Conservation (phyloP, 179 eudicot genomes). For the Monotropa hypopitys region DNA sequence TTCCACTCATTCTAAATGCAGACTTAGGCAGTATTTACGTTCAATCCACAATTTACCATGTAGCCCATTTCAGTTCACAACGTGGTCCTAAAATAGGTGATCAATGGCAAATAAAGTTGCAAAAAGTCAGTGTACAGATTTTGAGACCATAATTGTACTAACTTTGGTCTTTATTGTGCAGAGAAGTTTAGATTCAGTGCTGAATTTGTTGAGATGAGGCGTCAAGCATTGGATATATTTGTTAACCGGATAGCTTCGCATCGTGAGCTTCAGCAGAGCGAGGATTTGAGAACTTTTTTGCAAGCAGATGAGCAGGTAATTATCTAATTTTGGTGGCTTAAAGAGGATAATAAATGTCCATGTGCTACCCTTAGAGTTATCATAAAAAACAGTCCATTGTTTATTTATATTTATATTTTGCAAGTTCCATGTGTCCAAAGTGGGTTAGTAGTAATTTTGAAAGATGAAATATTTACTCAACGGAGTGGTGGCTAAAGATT, state of each 20-base stretch:
- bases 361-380: background rate
- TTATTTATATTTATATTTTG: background rate
- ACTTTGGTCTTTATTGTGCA: conserved; percentile 25
- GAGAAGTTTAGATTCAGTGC: conserved; percentile 96
- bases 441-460: background rate
- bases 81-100: background rate
- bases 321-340: conserved; percentile 11
- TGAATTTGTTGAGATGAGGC: conserved; percentile 96
- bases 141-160: conserved; percentile 6
- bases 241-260: conserved; percentile 85
- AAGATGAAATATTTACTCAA: background rate
- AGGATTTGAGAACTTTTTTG: conserved; percentile 77
- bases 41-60: background rate
- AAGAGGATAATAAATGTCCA: background rate
- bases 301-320: conserved; percentile 91
- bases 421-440: background rate
- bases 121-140: background rate
- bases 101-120: background rate
- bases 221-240: conserved; percentile 85
- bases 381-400: background rate
- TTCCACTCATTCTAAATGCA: background rate
- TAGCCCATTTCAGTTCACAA: background rate
- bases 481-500: background rate
- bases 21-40: background rate
- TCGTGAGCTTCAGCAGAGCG: conserved; percentile 70